phyloP scores from a whole-genome alignment of 805 yeast species.

The Cyberlindnera japonica region DNA sequence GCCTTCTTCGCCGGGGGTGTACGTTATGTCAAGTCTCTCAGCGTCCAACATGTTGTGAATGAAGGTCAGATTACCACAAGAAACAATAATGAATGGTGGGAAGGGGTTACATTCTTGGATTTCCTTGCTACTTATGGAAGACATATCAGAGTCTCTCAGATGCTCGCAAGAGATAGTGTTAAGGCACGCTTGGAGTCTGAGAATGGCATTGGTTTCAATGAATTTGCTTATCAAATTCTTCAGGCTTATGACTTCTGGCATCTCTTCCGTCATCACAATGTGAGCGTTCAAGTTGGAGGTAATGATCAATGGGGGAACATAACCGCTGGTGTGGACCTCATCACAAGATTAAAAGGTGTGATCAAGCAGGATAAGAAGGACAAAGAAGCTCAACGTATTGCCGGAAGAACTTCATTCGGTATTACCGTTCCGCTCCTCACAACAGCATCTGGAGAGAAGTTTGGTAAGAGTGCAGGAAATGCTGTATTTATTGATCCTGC shows the following conservation, averaged over 20 bases:
- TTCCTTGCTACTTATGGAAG: conserved; percentile 76
- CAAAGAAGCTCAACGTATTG: conserved; percentile 16
- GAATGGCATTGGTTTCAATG: conserved; percentile 86
- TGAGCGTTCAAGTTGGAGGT: conserved; percentile 86
- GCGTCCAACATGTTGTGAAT: conserved; percentile 29
- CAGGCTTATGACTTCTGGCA: conserved; percentile 95
- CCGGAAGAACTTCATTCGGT: conserved; percentile 49
- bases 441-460: conserved; percentile 85
- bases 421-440: conserved; percentile 87
- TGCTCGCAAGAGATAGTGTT: conserved; percentile 87
- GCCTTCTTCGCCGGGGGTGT: conserved; percentile 59
- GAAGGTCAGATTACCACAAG: conserved; percentile 41
- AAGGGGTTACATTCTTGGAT: conserved; percentile 65
- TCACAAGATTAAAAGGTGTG: conserved; percentile 48
- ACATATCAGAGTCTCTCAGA: conserved; percentile 74
- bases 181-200: conserved; percentile 65
- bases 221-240: conserved; percentile 85
- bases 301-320: conserved; percentile 99
- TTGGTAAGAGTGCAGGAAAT: conserved; percentile 96
- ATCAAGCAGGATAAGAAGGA: conserved; percentile 21
- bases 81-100: conserved; percentile 88
- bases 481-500: conserved; percentile 80
- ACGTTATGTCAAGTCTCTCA: conserved; percentile 47
- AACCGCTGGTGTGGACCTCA: conserved; percentile 90
- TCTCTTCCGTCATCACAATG: conserved; percentile 53